phyloP scores from a whole-genome alignment of 805 yeast genomes.

The Isabelozyma heimii region DNA sequence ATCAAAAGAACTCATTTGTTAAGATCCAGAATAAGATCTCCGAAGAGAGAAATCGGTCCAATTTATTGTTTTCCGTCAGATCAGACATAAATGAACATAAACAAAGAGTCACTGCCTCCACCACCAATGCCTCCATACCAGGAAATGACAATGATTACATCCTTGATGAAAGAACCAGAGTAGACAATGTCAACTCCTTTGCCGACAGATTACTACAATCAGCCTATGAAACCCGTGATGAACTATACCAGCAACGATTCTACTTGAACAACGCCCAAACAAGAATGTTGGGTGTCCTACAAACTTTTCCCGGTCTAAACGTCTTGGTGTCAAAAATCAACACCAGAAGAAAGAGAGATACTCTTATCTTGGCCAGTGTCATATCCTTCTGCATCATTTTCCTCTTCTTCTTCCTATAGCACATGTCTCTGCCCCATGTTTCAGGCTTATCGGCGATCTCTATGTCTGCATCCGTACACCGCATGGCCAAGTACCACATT shows the following conservation, averaged over 20 bases:
- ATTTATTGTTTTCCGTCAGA: constrained; percentile 72
- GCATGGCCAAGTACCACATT: not conserved
- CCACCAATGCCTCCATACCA: constrained; percentile 8
- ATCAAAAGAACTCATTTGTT: constrained; percentile 62
- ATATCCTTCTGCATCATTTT: constrained; percentile 71
- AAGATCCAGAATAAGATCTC: constrained; percentile 57
- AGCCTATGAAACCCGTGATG: constrained; percentile 89
- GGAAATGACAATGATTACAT: constrained; percentile 66
- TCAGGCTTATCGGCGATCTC: not conserved
- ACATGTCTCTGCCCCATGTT: not conserved
- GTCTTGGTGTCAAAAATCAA: constrained; percentile 75
- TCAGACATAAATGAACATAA: constrained; percentile 74
- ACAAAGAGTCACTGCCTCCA: constrained; percentile 24
- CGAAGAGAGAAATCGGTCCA: constrained; percentile 75
- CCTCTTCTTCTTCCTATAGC: constrained; percentile 42
- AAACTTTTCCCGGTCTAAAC: constrained; percentile 79
- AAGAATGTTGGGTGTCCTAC: constrained; percentile 57
- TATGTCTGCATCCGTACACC: not conserved
- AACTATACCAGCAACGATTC: constrained; percentile 68
- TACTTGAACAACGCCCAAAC: constrained; percentile 62
- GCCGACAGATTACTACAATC: constrained; percentile 80
- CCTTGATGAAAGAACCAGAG: constrained; percentile 71
- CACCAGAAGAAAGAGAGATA: constrained; percentile 84
- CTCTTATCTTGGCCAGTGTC: constrained; percentile 74
- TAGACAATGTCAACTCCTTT: constrained; percentile 66